phyloP scores from a whole-genome alignment of 2,329 filamentous ascomycete genomes.

The Diaporthe sp. region DNA sequence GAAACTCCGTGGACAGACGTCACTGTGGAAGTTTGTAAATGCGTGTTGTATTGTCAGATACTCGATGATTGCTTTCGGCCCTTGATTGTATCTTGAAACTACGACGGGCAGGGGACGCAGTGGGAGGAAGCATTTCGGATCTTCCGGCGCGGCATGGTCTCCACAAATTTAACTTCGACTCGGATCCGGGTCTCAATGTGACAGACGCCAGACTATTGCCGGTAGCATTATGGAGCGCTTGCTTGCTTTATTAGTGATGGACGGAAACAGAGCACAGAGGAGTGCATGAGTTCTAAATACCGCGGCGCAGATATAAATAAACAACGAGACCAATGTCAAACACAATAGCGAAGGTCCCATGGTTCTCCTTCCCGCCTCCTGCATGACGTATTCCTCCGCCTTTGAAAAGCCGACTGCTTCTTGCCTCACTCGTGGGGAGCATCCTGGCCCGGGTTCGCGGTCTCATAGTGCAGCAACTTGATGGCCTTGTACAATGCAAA shows the following conservation, averaged over 20 bases:
- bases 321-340: not conserved
- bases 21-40: not conserved
- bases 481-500: conserved; percentile 63
- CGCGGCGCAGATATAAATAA: not conserved
- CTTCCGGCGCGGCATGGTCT: not conserved
- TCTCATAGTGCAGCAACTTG: conserved; percentile 64
- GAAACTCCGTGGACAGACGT: not conserved
- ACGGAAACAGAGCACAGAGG: not conserved
- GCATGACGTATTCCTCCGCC: not conserved
- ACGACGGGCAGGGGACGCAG: not conserved
- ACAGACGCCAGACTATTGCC: not conserved
- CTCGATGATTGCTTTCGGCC: not conserved
- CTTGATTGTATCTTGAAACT: not conserved
- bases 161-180: not conserved
- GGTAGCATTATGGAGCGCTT: not conserved
- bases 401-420: too few relatives aligned
- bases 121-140: not conserved
- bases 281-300: not conserved
- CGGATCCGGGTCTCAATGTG: not conserved
- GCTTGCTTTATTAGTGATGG: not conserved
- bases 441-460: conserved; percentile 8
- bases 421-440: not conserved
- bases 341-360: not conserved
- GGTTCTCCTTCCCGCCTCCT: not conserved
- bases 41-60: not conserved